phyloP scores from a whole-genome alignment of 208 protist species.

The Leishmania gerbilli region DNA sequence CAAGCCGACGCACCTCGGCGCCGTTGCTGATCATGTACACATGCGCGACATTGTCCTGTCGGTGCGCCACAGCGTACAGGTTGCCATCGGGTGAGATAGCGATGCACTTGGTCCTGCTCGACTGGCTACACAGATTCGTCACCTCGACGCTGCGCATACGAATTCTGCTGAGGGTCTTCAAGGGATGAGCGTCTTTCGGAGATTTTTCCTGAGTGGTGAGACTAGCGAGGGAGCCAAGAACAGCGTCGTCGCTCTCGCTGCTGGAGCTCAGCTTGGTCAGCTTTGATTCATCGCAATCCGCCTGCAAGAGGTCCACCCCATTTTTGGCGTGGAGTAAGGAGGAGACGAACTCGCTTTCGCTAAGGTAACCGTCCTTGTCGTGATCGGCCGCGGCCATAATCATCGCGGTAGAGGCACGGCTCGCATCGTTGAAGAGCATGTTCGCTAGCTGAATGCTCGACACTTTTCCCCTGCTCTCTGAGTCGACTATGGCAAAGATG shows the following conservation, averaged over 20 bases:
- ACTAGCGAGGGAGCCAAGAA: not conserved
- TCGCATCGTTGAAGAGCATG: conserved; percentile 12
- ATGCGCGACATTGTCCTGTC: conserved; percentile 56
- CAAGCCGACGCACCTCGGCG: conserved; percentile 45
- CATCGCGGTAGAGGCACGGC: conserved; percentile 11
- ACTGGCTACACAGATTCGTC: conserved; percentile 34
- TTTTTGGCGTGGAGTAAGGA: conserved; percentile 36
- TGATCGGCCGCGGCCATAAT: conserved; percentile 33
- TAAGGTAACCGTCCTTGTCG: conserved; percentile 39
- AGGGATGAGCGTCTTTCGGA: not conserved
- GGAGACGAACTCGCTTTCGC: conserved; percentile 40
- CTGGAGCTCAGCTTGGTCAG: not conserved
- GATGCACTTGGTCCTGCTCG: conserved; percentile 61
- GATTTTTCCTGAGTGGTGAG: conserved; percentile 3
- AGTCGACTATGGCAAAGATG: conserved; percentile 23
- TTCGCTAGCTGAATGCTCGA: conserved; percentile 3
- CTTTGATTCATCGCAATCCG: conserved; percentile 23
- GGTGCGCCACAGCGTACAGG: conserved; percentile 59
- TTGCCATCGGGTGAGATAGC: conserved; percentile 36
- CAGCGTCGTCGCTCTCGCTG: conserved; percentile 6
- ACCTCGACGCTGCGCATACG: conserved; percentile 40
- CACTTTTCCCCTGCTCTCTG: conserved; percentile 1
- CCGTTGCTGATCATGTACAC: conserved; percentile 43
- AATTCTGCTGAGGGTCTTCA: not conserved
- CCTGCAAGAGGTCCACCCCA: conserved; percentile 28